Base-by-base conservation (phyloP, 2,329 filamentous ascomycete genomes). In the Paramyrothecium sp. region DNA sequence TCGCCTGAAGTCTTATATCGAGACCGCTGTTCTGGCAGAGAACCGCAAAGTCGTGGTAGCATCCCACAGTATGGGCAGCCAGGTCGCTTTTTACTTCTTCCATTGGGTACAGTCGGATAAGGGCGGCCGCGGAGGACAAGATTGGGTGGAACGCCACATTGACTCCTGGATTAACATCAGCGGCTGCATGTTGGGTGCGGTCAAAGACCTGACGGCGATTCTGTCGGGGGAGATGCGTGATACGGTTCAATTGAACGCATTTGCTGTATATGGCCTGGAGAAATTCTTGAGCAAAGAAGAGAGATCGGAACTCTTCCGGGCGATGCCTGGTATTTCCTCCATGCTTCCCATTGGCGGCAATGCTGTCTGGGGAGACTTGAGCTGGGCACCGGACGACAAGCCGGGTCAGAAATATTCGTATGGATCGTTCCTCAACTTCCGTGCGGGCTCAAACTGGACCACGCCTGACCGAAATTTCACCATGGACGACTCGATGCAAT, bases 161-260 rank as follows among this genome's bases (percentile, higher is more conserved):
- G 95, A 96, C 63, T 90, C 91, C 3, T 99, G 96, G 93, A 96
- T 99, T 78, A 99, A 99, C 71, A 92, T 99, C 67, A 95, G 90
- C 63, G 95, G 95, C 7, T 99, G 94, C 74, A 97, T 99, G 94
- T 87, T 99, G 7, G 95, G 95, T 16, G 92, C 95, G 2, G 81
- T 92, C 57, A 99, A 99, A 76, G 94, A 90, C 58, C 77, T 98
- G 38, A 91, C 95, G 0, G 94, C 95, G 0, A 85, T 98, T 0
- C 80, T 99, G 2, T 97, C 93, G 0, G 95, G 95, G 30, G 95
- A 99, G 74, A 99, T 99, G 95, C 92, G 94, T 63, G 95, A 99
- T 69, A 99, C 95, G 0, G 95, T 94, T 1, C 95, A 98, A 73
- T 84, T 99, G 21, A 98, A 98, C 67, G 86, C 94, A 2, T 96